Evolutionary conservation across 345 rosid species (phyloP), one percentile per base, ranked within the genome.

Genomic region (Noccaea caerulescens): DNA sequence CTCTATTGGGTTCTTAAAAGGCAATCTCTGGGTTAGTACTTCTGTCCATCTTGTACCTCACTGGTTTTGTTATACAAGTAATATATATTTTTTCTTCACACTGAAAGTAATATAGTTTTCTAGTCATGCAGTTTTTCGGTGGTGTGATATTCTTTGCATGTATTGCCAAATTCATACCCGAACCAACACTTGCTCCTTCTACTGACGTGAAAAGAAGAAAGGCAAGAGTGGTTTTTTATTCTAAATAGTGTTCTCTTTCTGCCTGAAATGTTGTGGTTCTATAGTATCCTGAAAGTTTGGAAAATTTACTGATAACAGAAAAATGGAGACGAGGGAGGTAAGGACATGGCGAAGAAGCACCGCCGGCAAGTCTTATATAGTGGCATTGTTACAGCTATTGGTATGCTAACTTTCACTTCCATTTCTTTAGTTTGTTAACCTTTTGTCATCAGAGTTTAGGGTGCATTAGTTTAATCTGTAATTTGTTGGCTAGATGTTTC

Each of bases 1-100:
- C 83, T 85, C 98, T 52, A 89, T 93, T 51, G 99, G 99, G 39
- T 94, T 94, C 82, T 82, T 94, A 38, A 94, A 84, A 73, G 99
- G 85, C 39, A 94, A 94, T 79, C 96, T 94, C 34, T 94, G 99
- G 99, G 99, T 91, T 58, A 78, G 94, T 74, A 59, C 47, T 80
- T 54, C 37, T 58, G 60, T 65, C 50, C 67, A 42, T 37, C 45
- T 56, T 60, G 37, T 64, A 37, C 73, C 50, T 76, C 53, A 16
- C 50, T 67, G 71, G 41, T 33, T 23, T 1, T 72, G n/a, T 58
- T 61, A 23, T 13, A 5, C 59, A 8, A 38, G 10, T 60, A 54
- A 14, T 16, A 25, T 65, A 33, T 14, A 39, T 30, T 41, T 56
- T 51, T 39, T 12, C 51, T 63, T 70, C 66, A 36, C 75, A 49